Evolutionary conservation across 192 early-diverging fungal species (phyloP).

Genomic region (Coemansia sp.): DNA sequence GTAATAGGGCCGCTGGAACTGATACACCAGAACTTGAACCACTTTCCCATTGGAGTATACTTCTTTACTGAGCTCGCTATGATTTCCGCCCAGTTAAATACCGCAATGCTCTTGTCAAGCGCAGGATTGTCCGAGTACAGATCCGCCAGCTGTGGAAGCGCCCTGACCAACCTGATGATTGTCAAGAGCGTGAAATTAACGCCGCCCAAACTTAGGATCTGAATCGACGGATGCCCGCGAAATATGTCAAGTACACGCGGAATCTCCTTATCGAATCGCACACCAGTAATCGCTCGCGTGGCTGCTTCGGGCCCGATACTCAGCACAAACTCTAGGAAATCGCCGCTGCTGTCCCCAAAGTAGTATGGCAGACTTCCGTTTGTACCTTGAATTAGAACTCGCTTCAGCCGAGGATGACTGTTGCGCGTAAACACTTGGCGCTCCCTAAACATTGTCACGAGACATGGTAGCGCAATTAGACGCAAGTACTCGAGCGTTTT

Average conservation of each 20-base stretch:
- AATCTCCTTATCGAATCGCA: neutral
- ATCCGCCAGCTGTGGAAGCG: neutral
- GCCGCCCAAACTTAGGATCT: neutral
- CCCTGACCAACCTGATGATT: neutral
- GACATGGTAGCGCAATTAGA: neutral
- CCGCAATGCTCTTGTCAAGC: neutral
- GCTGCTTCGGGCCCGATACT: neutral
- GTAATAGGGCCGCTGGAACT: neutral
- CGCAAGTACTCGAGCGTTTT: neutral
- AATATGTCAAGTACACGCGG: neutral
- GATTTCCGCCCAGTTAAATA: neutral
- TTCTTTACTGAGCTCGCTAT: neutral
- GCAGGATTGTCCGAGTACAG: neutral
- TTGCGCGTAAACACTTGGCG: neutral
- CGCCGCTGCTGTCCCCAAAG: neutral
- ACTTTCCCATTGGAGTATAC: neutral
- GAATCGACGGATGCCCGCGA: neutral
- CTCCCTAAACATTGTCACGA: neutral
- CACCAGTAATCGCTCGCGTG: neutral
- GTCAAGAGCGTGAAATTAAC: neutral
- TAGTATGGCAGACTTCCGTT: neutral
- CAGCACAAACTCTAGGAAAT: neutral
- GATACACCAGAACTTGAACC: neutral
- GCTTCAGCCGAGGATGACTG: neutral
- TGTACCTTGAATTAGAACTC: neutral